A percentile compares a stretch with the other conserved stretches of the same genome.
These are phyloP conservation scores for Penicillium sp. DNA, from an alignment of 2,329 filamentous ascomycete species.

Conservation along the genomic window DNA sequence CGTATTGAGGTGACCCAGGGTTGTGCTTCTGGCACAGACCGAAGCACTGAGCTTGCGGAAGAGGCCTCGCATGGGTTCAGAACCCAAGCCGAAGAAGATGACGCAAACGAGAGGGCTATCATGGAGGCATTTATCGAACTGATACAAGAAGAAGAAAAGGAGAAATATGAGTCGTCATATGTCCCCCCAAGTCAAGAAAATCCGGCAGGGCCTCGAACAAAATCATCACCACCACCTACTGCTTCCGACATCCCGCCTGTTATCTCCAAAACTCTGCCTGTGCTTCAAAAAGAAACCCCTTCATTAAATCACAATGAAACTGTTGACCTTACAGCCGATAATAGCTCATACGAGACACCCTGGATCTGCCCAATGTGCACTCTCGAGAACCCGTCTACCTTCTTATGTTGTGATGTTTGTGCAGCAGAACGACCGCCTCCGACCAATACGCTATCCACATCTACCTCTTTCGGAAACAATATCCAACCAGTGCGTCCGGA, in stretches of 20 bases:
- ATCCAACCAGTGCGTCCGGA: constrained; percentile 4
- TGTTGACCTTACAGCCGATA: constrained; percentile 24
- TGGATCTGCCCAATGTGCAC: constrained; percentile 65
- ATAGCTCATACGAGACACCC: constrained; percentile 40
- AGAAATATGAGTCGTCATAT: constrained; percentile 59
- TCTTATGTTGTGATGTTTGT: constrained; percentile 62
- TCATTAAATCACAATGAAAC: constrained; percentile 6
- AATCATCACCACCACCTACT: constrained; percentile 42
- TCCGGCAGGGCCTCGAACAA: constrained; percentile 50
- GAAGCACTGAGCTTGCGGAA: constrained; percentile 64
- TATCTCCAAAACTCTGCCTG: neutral
- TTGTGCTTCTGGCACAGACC: constrained; percentile 71
- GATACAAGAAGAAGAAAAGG: constrained; percentile 73
- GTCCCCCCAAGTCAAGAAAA: constrained; percentile 54
- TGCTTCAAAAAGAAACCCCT: neutral
- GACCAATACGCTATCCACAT: constrained; percentile 16
- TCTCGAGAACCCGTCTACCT: constrained; percentile 60
- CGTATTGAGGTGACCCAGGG: constrained; percentile 67
- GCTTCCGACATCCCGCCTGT: constrained; percentile 26
- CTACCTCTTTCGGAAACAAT: neutral
- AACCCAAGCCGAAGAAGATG: constrained; percentile 82
- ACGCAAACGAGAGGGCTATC: constrained; percentile 84
- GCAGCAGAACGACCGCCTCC: constrained; percentile 53
- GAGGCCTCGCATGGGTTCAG: constrained; percentile 73
- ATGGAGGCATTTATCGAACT: constrained; percentile 82